Percentiles rank a stretch among this genome's conserved stretches.
phyloP scores from a whole-genome alignment of 495 filamentous ascomycete genomes.

The Penicillium roqueforti region DNA sequence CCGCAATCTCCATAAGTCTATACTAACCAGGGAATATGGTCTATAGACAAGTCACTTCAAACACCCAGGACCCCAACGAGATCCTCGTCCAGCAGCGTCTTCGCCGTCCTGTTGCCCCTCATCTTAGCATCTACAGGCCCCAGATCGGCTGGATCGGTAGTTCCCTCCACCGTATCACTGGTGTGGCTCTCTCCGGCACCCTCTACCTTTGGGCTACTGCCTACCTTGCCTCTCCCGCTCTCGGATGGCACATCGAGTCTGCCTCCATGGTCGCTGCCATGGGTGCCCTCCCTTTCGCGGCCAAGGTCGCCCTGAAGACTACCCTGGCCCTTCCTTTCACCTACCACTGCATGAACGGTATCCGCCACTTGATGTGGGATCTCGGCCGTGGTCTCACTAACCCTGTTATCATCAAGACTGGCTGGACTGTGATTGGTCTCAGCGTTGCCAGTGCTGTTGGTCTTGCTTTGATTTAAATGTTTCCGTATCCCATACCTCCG shows the following conservation, averaged over 20 bases:
- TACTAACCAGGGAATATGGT: constrained; percentile 14
- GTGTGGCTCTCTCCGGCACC: constrained; percentile 61
- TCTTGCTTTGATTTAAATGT: constrained; percentile 53
- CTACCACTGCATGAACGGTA: constrained; percentile 80
- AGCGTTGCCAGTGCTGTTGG: constrained; percentile 57
- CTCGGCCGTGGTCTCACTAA: constrained; percentile 63
- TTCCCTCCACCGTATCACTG: constrained; percentile 76
- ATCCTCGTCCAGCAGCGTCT: constrained; percentile 85
- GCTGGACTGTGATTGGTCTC: constrained; percentile 69
- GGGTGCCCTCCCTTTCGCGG: constrained; percentile 62
- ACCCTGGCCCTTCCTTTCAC: constrained; percentile 75
- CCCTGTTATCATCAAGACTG: constrained; percentile 65
- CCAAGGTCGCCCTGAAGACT: constrained; percentile 71
- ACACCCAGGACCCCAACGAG: constrained; percentile 53
- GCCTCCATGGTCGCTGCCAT: constrained; percentile 74
- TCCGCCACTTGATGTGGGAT: constrained; percentile 92
- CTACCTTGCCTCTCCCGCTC: constrained; percentile 75
- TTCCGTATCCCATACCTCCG: constrained; percentile 20
- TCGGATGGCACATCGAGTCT: constrained; percentile 84
- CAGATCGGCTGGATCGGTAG: constrained; percentile 83
- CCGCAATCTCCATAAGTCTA: constrained; percentile 2
- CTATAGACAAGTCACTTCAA: constrained; percentile 51
- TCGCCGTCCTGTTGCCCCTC: constrained; percentile 78
- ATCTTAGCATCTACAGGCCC: constrained; percentile 83
- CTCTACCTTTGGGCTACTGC: constrained; percentile 80